These are phyloP conservation scores for Chaetomium fimeti DNA, from an alignment of 495 filamentous ascomycete species.

Conservation along the genomic window DNA sequence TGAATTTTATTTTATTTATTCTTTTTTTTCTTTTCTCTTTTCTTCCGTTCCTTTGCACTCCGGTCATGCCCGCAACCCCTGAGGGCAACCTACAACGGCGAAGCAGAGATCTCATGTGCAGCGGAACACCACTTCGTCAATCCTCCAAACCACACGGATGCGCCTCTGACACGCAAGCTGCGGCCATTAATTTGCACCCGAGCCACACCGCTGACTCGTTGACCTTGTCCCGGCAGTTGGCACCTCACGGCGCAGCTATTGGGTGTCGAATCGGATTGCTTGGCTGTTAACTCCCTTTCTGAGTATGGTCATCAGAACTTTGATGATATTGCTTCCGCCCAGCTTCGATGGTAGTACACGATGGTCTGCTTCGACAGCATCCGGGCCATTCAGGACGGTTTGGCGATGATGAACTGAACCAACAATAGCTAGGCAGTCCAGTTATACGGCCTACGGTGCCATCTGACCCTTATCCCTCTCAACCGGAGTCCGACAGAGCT, in stretches of 20 bases:
- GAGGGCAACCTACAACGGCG: neutral
- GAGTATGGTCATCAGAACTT: conserved; percentile 15
- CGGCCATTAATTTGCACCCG: conserved; percentile 20
- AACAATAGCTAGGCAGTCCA: neutral
- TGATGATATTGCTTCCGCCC: conserved; percentile 20
- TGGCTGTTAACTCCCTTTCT: conserved; percentile 9
- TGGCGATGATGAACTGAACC: neutral
- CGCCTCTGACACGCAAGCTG: neutral
- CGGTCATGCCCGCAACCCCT: neutral
- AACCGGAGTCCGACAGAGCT: conserved; percentile 12
- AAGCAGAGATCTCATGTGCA: neutral
- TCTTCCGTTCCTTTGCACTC: neutral
- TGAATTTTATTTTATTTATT: neutral
- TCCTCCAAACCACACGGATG: neutral
- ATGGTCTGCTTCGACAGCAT: neutral
- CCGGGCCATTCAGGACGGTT: neutral
- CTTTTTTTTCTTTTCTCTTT: neutral
- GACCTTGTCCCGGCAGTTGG: conserved; percentile 12
- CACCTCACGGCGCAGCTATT: neutral
- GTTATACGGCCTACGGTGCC: conserved; percentile 8
- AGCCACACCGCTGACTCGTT: conserved; percentile 1
- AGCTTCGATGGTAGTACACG: conserved; percentile 9
- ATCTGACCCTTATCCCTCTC: conserved; percentile 14
- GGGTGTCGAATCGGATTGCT: neutral
- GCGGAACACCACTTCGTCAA: neutral